A percentile compares a stretch with the other conserved stretches of the same genome.
These are phyloP conservation scores for Solanum virginianum DNA, from an alignment of 257 asterid genomes.

Conservation along the genomic window DNA sequence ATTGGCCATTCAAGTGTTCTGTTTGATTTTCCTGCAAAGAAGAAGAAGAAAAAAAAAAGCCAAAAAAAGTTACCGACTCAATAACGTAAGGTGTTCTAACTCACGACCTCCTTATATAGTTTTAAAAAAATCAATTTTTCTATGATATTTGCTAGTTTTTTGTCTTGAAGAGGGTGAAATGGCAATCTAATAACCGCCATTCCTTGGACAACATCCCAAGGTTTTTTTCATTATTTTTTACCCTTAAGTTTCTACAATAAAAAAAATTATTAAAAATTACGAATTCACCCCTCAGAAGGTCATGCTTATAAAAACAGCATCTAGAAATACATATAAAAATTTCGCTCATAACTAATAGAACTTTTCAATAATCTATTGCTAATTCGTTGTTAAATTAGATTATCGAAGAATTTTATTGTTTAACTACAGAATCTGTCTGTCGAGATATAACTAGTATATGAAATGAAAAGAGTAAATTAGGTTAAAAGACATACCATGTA, in stretches of 20 bases:
- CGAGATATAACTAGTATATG: neutral
- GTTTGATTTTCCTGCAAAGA: slow-evolving; percentile 21
- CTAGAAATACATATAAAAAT: neutral
- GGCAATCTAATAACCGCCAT: no score
- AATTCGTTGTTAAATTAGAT: no score
- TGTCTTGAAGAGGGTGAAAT: no score
- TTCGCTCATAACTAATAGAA: neutral
- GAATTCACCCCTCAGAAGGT: neutral
- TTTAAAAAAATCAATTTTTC: neutral
- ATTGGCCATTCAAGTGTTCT: slow-evolving; percentile 47
- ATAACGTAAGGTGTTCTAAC: neutral
- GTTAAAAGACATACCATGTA: slow-evolving; percentile 36
- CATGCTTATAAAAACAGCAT: neutral
- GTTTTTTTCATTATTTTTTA: no score
- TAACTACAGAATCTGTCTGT: neutral
- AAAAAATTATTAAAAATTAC: neutral
- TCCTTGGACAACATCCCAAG: no score
- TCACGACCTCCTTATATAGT: neutral
- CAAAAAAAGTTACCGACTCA: neutral
- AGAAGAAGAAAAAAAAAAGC: neutral
- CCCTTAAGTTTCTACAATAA: no score
- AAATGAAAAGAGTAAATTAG: neutral
- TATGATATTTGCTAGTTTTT: neutral
- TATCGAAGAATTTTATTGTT: neutral
- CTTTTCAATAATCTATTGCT: neutral